These are phyloP conservation scores for Fomitopsis pinicola DNA, from an alignment of 1,284 basidiomycete genomes.

Conservation along the genomic window DNA sequence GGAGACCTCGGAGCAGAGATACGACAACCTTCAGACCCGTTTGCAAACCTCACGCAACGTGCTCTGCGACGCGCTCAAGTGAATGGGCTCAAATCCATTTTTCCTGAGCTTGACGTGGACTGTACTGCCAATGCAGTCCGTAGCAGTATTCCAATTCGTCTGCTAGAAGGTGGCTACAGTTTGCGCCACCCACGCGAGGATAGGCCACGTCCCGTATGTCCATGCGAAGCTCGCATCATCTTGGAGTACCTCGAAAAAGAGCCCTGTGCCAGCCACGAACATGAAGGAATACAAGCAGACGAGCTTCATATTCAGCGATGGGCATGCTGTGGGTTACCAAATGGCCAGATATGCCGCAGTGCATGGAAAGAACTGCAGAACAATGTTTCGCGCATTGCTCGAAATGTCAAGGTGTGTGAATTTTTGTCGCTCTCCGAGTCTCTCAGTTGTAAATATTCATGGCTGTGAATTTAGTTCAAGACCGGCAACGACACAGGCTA, in stretches of 20 bases:
- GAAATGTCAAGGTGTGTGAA: constrained; percentile 5
- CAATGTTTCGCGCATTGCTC: neutral
- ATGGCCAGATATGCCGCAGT: constrained; percentile 11
- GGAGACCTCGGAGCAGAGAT: constrained; percentile 23
- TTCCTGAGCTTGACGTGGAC: constrained; percentile 12
- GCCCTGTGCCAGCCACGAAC: too few species aligned
- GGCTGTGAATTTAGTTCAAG: too few species aligned
- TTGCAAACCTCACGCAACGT: constrained; percentile 15
- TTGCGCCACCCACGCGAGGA: neutral
- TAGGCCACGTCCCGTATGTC: neutral
- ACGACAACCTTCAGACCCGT: constrained; percentile 16
- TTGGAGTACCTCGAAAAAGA: too few species aligned
- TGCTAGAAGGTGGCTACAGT: constrained; percentile 10
- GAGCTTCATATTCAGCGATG: neutral
- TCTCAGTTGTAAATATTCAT: too few species aligned
- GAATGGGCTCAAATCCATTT: too few species aligned
- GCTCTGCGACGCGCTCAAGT: constrained; percentile 9
- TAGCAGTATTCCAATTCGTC: neutral
- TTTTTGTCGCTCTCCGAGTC: neutral
- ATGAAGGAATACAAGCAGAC: neutral
- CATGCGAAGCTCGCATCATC: neutral
- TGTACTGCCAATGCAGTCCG: too few species aligned
- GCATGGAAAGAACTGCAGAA: constrained; percentile 13
- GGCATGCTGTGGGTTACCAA: constrained; percentile 8
- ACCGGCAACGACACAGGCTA: neutral